Percentiles rank a stretch among this genome's conserved stretches.
phyloP scores from a whole-genome alignment of 805 yeast species.

The Yamadazyma nakazawae region DNA sequence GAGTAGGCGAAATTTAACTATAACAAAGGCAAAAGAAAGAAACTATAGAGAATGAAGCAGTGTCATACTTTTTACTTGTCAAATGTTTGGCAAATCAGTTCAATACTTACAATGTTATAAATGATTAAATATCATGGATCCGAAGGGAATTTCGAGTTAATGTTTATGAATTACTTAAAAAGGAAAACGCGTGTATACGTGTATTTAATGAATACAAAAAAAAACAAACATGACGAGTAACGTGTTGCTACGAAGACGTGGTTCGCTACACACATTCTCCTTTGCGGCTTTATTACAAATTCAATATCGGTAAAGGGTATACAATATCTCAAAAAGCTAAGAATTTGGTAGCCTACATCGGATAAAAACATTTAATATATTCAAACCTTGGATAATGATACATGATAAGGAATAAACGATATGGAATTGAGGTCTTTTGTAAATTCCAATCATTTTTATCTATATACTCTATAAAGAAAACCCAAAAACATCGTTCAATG shows the following conservation, averaged over 20 bases:
- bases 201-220: background rate
- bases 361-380: background rate
- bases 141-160: background rate
- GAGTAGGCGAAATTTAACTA: background rate
- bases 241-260: conserved; percentile 3
- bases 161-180: conserved; percentile 8
- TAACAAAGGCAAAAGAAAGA: background rate
- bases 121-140: background rate
- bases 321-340: no score
- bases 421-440: background rate
- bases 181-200: conserved; percentile 11
- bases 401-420: background rate
- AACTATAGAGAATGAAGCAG: background rate
- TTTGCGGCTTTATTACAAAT: background rate
- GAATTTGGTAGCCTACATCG: conserved; percentile 4
- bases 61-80: background rate
- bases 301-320: no score
- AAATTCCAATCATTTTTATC: background rate
- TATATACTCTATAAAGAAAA: background rate
- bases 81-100: no score
- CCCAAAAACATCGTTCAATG: background rate
- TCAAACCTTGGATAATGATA: background rate
- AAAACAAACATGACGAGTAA: conserved; percentile 11
- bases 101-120: no score
- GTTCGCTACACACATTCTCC: background rate